Evolutionary conservation across 306 rosid species (phyloP), one percentile per base, ranked within the genome.

Genomic region (Ceratonia siliqua): DNA sequence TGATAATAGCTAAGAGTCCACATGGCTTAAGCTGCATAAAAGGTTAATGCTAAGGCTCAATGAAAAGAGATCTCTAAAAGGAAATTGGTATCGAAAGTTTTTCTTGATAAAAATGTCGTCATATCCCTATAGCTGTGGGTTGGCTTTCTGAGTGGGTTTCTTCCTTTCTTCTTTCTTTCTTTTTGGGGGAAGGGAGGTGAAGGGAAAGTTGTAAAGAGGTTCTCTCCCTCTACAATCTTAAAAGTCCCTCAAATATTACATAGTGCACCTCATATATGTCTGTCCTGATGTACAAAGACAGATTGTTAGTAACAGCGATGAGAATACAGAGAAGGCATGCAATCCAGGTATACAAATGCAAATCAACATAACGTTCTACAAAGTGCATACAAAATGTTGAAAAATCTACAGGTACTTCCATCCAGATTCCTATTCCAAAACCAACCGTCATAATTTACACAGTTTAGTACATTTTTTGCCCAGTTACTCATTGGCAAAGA

Each of bases 251-350:
- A 46, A 12, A 46, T 18, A 46, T 55, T 38, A 43, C 17, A 43
- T 27, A 80, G 8, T 28, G 41, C 38, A 27, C 30, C 45, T 61
- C 75, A 35, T 61, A 61, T 80, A 36, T 35, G 42, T 72, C 43
- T 53, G 32, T 53, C 32, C 30, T 13, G 21, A 18, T 6, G 24
- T 30, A 22, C 18, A 14, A 18, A 54, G 58, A 21, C 10, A 22
- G 15, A 20, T 11, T 22, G 18, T 56, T 35, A 56, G 38, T 57
- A 14, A 22, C n/a, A 39, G 8, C 33, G 12, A 13, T 22, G 21
- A 42, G 35, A 63, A 43, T 8, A 28, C 21, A 43, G 25, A 3
- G 55, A 66, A 66, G 72, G 35, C 38, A 27, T 6, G 24, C 1
- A 27, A 11, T 8, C 14, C 13, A 39, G 32, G 58, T 30, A 64